phyloP scores from a whole-genome alignment of 2,329 filamentous ascomycete genomes.

The Didymella keratinophila region DNA sequence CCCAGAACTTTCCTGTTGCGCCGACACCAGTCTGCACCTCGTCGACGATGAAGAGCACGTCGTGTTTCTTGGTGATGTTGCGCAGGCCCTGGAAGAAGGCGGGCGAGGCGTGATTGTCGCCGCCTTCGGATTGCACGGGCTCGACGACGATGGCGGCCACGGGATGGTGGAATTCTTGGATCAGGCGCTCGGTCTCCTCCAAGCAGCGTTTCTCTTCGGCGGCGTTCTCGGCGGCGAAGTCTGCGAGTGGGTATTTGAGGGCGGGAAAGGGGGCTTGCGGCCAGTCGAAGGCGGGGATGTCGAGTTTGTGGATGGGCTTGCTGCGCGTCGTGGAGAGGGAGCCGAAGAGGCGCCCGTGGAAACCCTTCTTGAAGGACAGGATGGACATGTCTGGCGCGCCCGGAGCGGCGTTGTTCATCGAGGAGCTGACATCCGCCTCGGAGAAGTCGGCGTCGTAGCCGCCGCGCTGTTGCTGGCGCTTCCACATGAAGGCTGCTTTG shows the following conservation, averaged over 20 bases:
- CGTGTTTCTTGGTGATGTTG: conserved; percentile 71
- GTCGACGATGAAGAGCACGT: conserved; percentile 87
- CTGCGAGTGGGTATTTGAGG: conserved; percentile 85
- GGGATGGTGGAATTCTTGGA: conserved; percentile 79
- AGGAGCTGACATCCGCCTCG: conserved; percentile 73
- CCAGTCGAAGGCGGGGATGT: conserved; percentile 96
- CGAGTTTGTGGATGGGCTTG: conserved; percentile 93
- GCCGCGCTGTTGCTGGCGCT: conserved; percentile 80
- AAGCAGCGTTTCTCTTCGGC: conserved; percentile 81
- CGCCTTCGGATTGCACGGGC: conserved; percentile 92
- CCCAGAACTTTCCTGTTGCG: conserved; percentile 94
- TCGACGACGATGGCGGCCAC: conserved; percentile 85
- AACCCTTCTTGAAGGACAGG: conserved; percentile 85
- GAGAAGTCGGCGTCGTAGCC: conserved; percentile 81
- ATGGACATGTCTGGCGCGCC: conserved; percentile 83
- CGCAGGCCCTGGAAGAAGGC: conserved; percentile 87
- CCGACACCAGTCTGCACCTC: conserved; percentile 95
- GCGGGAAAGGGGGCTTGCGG: conserved; percentile 85
- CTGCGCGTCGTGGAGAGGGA: conserved; percentile 87
- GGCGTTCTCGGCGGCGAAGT: conserved; percentile 82
- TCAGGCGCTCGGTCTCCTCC: conserved; percentile 81
- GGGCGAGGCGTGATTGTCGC: conserved; percentile 91
- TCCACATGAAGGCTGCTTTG: conserved; percentile 96
- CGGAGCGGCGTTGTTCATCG: conserved; percentile 83
- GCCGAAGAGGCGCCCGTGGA: conserved; percentile 91